Percentiles rank a stretch among this genome's conserved stretches.
phyloP scores from a whole-genome alignment of 208 protist species.

The Leishmania major region DNA sequence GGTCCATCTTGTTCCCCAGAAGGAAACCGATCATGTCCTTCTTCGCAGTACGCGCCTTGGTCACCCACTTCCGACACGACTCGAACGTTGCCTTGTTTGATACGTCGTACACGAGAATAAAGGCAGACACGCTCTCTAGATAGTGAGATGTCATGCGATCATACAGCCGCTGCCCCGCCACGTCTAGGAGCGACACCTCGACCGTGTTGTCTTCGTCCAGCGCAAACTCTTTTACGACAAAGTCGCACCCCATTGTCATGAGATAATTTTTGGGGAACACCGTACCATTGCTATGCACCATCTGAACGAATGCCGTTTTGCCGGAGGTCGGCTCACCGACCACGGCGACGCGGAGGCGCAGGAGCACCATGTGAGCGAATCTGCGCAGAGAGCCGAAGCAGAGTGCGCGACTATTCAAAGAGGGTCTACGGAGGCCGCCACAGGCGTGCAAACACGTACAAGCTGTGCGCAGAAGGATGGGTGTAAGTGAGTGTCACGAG shows the following conservation, averaged over 20 bases:
- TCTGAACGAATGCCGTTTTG: conserved; percentile 92
- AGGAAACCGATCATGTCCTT: conserved; percentile 79
- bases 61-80: conserved; percentile 82
- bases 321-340: conserved; percentile 88
- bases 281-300: conserved; percentile 88
- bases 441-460: not conserved
- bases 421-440: not conserved
- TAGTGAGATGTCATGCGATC: conserved; percentile 76
- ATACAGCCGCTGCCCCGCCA: conserved; percentile 88
- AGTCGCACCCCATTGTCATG: conserved; percentile 94
- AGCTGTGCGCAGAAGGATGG: not conserved
- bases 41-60: conserved; percentile 45
- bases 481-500: not conserved
- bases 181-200: conserved; percentile 87
- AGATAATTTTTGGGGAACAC: conserved; percentile 92
- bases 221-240: conserved; percentile 86
- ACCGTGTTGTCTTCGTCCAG: conserved; percentile 84
- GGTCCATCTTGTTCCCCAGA: conserved; percentile 90
- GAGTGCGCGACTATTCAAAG: not conserved
- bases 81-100: conserved; percentile 92
- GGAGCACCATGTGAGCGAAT: conserved; percentile 69
- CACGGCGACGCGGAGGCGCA: conserved; percentile 86
- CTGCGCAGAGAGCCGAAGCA: not conserved
- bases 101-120: conserved; percentile 90
- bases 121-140: conserved; percentile 64